Base-by-base conservation (phyloP, 331 rosid species). In the Pyracantha coccinea region DNA sequence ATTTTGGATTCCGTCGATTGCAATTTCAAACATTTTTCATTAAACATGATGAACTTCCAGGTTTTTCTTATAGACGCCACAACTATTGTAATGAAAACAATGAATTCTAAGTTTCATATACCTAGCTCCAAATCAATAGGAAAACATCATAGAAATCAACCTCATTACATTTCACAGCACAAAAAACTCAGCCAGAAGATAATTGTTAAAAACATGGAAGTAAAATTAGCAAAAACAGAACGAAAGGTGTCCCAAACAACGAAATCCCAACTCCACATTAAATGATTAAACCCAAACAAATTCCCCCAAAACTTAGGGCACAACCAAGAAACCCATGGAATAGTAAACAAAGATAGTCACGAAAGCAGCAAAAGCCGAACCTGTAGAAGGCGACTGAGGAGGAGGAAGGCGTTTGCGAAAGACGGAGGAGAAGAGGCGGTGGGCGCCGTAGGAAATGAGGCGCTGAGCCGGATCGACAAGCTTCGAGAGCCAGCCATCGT, bases 381-480 rank as follows among this genome's bases (percentile, higher is more conserved):
- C 95, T 68, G 84, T 25, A 50, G 80, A 72, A 53, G 74, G 53
- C 66, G 83, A 80, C 66, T 73, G 85, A 8, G 94, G 85, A 21
- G 90, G 88, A 59, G 79, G 60, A 45, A 94, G 92, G 77, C 99
- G 97, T 71, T 89, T 92, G 35, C 88, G 86, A 77, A 91, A 88
- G 31, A 94, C 87, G 50, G 92, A 57, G 44, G 93, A 90, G 75
- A 94, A 94, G 7, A 94, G 76, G 73, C 83, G 77, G 69, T 86
- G 89, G 7, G 97, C 97, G 50, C 96, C 69, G 14, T 80, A 75
- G 71, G 82, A 44, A 78, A 94, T 86, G 60, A 94, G 87, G 76
- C 89, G 79, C 60, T 94, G 99, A 20, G 97, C 97, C 20, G 97
- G 99, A 90, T 90, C 96, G 66, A 92, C 92, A 2, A 92, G 81